A percentile compares a stretch with the other conserved stretches of the same genome.
Conservation (phyloP, 23 red algal species). For the Chondrus crispus region DNA sequence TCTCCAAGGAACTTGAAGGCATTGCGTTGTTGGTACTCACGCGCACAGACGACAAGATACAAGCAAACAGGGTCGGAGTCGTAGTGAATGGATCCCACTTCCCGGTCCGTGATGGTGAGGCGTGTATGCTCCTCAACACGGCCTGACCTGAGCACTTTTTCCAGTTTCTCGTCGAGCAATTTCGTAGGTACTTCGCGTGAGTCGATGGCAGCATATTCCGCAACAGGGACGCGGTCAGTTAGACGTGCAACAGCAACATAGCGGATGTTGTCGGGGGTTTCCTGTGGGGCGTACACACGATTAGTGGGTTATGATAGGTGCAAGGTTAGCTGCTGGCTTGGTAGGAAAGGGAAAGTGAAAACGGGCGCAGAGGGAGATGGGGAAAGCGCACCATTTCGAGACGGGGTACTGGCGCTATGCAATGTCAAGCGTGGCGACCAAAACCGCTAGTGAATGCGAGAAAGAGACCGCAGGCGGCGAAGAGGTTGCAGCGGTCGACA, state of each 20-base stretch:
- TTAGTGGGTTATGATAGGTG: too few relatives aligned
- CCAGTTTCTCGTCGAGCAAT: slow-evolving; percentile 63
- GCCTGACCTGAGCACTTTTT: slow-evolving; percentile 61
- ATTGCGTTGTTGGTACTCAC: slow-evolving; percentile 78
- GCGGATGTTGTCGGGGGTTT: slow-evolving; percentile 26
- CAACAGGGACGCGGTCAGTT: slow-evolving; percentile 60
- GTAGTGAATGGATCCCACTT: slow-evolving; percentile 85
- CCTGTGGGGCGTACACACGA: not conserved
- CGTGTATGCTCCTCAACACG: slow-evolving; percentile 75
- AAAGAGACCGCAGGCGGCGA: too few relatives aligned
- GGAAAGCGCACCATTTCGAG: too few relatives aligned
- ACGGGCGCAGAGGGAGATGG: not conserved
- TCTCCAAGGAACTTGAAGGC: slow-evolving; percentile 85
- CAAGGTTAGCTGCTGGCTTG: too few relatives aligned
- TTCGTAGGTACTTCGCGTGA: slow-evolving; percentile 34
- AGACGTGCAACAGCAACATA: slow-evolving; percentile 81
- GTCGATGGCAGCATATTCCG: slow-evolving; percentile 40
- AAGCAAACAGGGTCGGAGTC: slow-evolving; percentile 75
- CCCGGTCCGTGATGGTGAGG: slow-evolving; percentile 80
- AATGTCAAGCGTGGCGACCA: too few relatives aligned
- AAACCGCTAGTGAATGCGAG: too few relatives aligned
- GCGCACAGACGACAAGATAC: slow-evolving; percentile 62
- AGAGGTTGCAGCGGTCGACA: too few relatives aligned
- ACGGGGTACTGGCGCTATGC: too few relatives aligned
- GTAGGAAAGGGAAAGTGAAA: too few relatives aligned